Conservation (phyloP, 192 early-diverging fungal species). For the Dissophora ornata region DNA sequence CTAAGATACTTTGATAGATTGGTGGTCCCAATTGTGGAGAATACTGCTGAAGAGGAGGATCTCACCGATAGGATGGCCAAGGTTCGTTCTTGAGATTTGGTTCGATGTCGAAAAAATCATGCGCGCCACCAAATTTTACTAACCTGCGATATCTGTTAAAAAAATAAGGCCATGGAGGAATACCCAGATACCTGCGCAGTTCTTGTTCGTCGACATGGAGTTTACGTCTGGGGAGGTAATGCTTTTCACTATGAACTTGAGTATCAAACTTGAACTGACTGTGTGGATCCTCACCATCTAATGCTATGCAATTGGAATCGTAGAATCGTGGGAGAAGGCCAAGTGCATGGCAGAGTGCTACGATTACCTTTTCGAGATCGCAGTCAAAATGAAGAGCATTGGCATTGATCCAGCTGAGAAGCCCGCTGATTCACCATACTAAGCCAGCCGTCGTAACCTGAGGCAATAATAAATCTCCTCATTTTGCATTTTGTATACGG, state of each 20-base stretch:
- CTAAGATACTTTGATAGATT: constrained; percentile 84
- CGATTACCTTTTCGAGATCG: constrained; percentile 98
- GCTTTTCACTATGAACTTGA: too few species aligned
- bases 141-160: too few species aligned
- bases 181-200: constrained; percentile 95
- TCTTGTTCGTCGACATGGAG: constrained; percentile 94
- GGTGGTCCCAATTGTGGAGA: constrained; percentile 95
- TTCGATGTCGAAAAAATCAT: too few species aligned
- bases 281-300: too few species aligned
- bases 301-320: too few species aligned
- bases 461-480: too few species aligned
- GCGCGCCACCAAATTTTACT: too few species aligned
- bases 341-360: constrained; percentile 99
- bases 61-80: constrained; percentile 86
- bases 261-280: too few species aligned
- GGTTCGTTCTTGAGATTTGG: constrained; percentile 41
- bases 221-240: constrained; percentile 97
- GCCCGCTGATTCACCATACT: constrained; percentile 12
- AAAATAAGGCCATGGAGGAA: constrained; percentile 86
- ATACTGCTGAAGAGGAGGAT: constrained; percentile 94
- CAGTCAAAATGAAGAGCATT: constrained; percentile 88
- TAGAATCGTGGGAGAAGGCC: constrained; percentile 94
- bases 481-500: too few species aligned
- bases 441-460: too few species aligned
- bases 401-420: constrained; percentile 63